Evolutionary conservation across 176 grass and related monocot genomes (phyloP), one percentile per base, ranked within the genome.

Genomic region (Cenchrus fungigraminus): DNA sequence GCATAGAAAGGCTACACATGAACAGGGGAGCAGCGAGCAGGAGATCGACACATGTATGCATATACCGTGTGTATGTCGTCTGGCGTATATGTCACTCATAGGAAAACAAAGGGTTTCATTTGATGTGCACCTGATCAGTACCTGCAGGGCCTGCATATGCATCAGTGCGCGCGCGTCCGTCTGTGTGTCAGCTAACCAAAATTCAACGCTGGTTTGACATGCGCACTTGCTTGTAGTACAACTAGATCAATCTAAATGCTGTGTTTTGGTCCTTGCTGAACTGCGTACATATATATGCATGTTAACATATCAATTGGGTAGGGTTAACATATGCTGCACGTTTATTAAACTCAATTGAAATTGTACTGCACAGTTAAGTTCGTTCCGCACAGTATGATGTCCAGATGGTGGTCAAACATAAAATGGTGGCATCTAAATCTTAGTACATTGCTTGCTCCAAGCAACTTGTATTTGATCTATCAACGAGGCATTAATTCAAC

Each of bases 91-190:
- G 63, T 29, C 71, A 44, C n/a, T 62, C 17, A 7, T 7, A 9
- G n/a, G 5, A 59, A 51, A 69, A 82, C 71, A 13, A 47, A n/a
- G n/a, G 56, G 63, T 63, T 88, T 81, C 43, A 85, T 89, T 89
- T 89, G 83, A 76, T 81, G 77, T 85, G 54, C 70, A 15, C 54
- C 76, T 74, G 0, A 52, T 64, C 61, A 51, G 77, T 51, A 65
- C 52, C 63, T 37, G 9, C 49, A 12, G 12, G 3, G 3, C 64
- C 16, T 40, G 47, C 20, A 60, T 20, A 72, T 73, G 45, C 13
- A 57, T 76, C 29, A 31, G 45, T 44, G 1, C 37, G 37, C 37
- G 37, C 37, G 37, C 37, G 37, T n/a, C 4, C 29, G 42, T 65
- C 12, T 44, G 42, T 73, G 42, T 73, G 70, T 14, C 3, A 32